Conservation (phyloP, 257 asterid genomes). For the Verbena officinalis region DNA sequence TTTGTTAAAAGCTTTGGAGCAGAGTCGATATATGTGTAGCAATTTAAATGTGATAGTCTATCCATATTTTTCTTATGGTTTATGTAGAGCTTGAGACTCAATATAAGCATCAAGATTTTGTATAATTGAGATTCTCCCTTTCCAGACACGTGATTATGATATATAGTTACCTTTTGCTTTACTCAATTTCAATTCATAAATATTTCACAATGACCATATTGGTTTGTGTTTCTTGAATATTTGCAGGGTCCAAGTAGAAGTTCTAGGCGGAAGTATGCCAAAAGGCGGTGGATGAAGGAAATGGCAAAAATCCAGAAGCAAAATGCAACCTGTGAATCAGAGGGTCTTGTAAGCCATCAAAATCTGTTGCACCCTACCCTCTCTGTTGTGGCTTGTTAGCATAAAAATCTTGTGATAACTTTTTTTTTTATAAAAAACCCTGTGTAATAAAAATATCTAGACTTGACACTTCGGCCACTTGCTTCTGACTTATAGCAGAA, state of each 20-base stretch:
- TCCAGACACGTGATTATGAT: slow-evolving; percentile 14
- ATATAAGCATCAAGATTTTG: no score
- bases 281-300: slow-evolving; percentile 73
- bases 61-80: background rate
- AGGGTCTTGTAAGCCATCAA: slow-evolving; percentile 63
- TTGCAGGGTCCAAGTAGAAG: slow-evolving; percentile 80
- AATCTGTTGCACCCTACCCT: no score
- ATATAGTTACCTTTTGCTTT: background rate
- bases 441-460: no score
- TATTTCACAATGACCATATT: background rate
- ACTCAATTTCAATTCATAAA: slow-evolving; percentile 12
- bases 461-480: no score
- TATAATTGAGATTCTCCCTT: slow-evolving; percentile 9
- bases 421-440: no score
- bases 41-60: slow-evolving; percentile 1
- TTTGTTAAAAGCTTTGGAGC: slow-evolving; percentile 11
- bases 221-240: slow-evolving; percentile 23
- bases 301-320: slow-evolving; percentile 76
- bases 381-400: no score
- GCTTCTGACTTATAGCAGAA: no score
- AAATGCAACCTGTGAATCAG: slow-evolving; percentile 54
- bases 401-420: no score
- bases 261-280: slow-evolving; percentile 66
- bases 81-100: slow-evolving; percentile 8
- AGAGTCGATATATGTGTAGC: background rate